Evolutionary conservation across 1,284 basidiomycete genomes (phyloP).

Genomic region (Puccinia sorghi): DNA sequence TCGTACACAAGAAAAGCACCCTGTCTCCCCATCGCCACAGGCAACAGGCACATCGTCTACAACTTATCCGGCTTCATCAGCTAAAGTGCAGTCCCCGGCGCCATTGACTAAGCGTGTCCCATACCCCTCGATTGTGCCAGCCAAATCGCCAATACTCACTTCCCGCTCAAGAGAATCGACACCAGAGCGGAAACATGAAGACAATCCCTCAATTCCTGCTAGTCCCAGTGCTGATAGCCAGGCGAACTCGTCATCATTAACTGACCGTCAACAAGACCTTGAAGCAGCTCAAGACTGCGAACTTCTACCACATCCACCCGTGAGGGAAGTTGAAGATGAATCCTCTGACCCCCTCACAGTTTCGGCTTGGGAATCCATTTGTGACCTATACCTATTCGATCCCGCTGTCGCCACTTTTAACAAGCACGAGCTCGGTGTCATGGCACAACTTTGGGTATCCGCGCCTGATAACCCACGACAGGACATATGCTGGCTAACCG

Average conservation of each 20-base stretch:
- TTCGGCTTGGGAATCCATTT: constrained; percentile 12
- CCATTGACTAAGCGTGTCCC: background rate
- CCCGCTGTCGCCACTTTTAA: background rate
- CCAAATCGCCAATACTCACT: background rate
- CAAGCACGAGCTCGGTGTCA: background rate
- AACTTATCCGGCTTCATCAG: background rate
- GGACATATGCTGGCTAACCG: constrained; percentile 42
- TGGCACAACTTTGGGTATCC: constrained; percentile 32
- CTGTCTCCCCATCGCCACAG: background rate
- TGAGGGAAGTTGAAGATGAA: background rate
- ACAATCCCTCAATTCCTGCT: background rate
- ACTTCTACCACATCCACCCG: background rate
- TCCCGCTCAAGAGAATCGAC: background rate
- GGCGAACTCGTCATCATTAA: background rate
- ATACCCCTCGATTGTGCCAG: background rate
- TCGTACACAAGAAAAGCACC: background rate
- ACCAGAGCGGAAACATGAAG: background rate
- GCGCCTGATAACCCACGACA: constrained; percentile 18
- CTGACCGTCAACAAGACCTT: background rate
- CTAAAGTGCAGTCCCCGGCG: constrained; percentile 3
- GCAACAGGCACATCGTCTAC: background rate
- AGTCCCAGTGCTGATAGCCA: background rate
- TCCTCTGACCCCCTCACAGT: background rate
- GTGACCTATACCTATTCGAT: constrained; percentile 35
- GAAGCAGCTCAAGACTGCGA: constrained; percentile 9